Conservation (phyloP, 2,329 filamentous ascomycete species). For the Capronia epimyces region DNA sequence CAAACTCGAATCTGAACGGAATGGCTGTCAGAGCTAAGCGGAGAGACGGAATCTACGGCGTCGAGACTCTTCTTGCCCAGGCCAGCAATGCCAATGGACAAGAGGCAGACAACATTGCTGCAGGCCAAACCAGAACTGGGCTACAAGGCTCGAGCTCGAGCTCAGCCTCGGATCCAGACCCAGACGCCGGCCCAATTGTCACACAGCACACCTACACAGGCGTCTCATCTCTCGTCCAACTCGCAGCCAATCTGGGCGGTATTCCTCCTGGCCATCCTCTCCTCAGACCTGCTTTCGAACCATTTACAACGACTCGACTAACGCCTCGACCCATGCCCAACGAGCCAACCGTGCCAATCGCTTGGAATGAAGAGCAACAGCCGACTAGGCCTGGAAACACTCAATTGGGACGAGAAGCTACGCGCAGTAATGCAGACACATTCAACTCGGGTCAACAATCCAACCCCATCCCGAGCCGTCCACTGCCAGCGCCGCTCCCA, state of each 20-base stretch:
- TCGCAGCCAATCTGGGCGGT: neutral
- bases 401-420: neutral
- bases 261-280: neutral
- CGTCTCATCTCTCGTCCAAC: conserved; percentile 3
- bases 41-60: conserved; percentile 18
- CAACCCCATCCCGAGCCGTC: neutral
- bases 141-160: neutral
- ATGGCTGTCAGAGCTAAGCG: conserved; percentile 1
- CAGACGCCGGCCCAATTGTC: neutral
- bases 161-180: neutral
- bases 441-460: neutral
- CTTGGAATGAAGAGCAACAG: neutral
- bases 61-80: conserved; percentile 14
- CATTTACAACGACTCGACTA: neutral
- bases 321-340: neutral
- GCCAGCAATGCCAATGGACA: conserved; percentile 1
- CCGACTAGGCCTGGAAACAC: neutral
- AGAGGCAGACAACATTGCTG: neutral
- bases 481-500: conserved; percentile 1
- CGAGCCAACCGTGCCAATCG: neutral
- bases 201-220: conserved; percentile 11
- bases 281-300: neutral
- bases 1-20: neutral
- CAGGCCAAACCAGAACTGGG: neutral
- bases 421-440: neutral